Conservation (phyloP, 257 asterid genomes). For the Lavandula angustifolia region DNA sequence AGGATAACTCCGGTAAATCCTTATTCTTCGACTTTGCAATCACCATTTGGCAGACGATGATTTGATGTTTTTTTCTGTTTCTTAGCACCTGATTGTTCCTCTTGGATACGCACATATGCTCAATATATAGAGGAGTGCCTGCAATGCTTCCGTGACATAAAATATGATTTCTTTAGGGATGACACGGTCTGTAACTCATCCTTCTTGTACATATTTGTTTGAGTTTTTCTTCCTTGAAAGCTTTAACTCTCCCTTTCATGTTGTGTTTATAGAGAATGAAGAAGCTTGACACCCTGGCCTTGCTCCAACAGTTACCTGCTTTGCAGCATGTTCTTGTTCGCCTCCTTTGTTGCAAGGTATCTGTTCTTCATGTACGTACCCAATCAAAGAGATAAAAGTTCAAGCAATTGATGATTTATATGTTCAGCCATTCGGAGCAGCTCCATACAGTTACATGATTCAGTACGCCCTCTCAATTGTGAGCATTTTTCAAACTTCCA, state of each 20-base stretch:
- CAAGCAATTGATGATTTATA: too few species aligned
- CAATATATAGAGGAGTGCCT: constrained; percentile 75
- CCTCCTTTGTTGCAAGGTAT: constrained; percentile 72
- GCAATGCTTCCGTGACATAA: constrained; percentile 64
- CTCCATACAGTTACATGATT: constrained; percentile 63
- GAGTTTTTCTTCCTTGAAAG: too few species aligned
- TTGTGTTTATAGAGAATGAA: constrained; percentile 62
- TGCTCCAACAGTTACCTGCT: constrained; percentile 67
- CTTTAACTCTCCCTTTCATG: too few species aligned
- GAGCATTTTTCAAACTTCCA: constrained; percentile 34
- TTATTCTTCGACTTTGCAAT: constrained; percentile 23
- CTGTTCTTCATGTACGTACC: too few species aligned
- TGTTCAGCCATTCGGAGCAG: too few species aligned
- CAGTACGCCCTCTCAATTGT: constrained; percentile 77
- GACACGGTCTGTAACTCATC: constrained; percentile 56
- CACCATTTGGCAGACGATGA: constrained; percentile 7
- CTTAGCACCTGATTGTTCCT: constrained; percentile 72
- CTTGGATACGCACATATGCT: constrained; percentile 72
- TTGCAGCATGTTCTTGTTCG: constrained; percentile 77
- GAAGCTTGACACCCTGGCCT: constrained; percentile 49
- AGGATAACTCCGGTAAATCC: constrained; percentile 68
- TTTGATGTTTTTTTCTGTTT: constrained; percentile 32
- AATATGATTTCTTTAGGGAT: constrained; percentile 68
- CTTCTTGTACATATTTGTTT: too few species aligned
- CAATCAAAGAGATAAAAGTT: too few species aligned